Evolutionary conservation across 2,329 filamentous ascomycete species (phyloP).

Genomic region (Nigrospora sphaerica): DNA sequence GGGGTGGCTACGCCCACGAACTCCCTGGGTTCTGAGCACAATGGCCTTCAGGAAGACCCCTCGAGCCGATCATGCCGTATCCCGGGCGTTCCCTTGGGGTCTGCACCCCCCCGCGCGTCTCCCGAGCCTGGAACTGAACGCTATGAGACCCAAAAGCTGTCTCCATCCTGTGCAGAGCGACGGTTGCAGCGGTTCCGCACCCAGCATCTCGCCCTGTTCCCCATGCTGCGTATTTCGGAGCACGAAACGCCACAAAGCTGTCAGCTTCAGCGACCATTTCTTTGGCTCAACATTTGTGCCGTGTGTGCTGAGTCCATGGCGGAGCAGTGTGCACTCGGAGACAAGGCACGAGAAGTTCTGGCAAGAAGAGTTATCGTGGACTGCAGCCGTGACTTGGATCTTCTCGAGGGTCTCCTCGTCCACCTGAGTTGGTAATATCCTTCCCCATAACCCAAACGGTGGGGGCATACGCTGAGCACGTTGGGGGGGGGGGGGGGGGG

Average conservation of each 20-base stretch:
- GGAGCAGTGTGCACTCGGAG: constrained; percentile 30
- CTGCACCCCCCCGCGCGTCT: no score
- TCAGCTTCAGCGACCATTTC: constrained; percentile 27
- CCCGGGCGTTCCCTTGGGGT: no score
- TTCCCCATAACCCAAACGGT: background rate
- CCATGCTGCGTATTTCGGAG: constrained; percentile 18
- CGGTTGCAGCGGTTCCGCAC: constrained; percentile 15
- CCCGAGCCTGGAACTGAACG: no score
- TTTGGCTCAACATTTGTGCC: constrained; percentile 43
- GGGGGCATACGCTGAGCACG: no score
- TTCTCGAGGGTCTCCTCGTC: constrained; percentile 42
- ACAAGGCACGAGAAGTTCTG: constrained; percentile 34
- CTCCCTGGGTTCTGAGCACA: no score
- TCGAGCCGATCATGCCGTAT: no score
- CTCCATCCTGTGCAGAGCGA: constrained; percentile 10
- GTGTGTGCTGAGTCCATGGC: constrained; percentile 33
- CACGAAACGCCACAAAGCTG: constrained; percentile 14
- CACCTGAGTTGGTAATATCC: constrained; percentile 35
- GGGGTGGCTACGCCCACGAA: no score
- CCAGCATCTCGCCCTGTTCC: constrained; percentile 14
- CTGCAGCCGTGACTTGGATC: constrained; percentile 41
- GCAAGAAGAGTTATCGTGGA: constrained; percentile 39
- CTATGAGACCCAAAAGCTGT: no score
- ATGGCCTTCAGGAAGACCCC: no score
- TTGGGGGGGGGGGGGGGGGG: constrained; percentile 1